Percentiles rank a stretch among this genome's conserved stretches.
These are phyloP conservation scores for Craterostigma plantagineum DNA, from an alignment of 257 asterid species.

Conservation along the genomic window DNA sequence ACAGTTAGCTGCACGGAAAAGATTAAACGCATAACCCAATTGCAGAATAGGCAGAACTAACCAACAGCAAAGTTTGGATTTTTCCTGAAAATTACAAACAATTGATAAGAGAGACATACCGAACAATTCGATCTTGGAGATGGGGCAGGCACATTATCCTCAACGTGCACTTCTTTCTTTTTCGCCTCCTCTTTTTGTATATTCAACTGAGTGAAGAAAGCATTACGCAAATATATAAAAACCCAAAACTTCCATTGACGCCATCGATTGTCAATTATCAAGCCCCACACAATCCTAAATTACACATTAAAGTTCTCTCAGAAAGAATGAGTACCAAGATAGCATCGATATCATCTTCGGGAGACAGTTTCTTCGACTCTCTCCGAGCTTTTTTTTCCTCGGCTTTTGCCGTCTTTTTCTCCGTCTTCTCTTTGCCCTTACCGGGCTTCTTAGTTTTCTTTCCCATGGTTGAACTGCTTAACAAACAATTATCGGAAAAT, in stretches of 20 bases:
- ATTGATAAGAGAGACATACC: slow-evolving; percentile 19
- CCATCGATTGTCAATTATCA: not conserved
- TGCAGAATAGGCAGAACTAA: not conserved
- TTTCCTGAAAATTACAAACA: slow-evolving; percentile 1
- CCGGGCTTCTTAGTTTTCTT: slow-evolving; percentile 88
- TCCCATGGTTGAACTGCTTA: slow-evolving; percentile 35
- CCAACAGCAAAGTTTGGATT: not conserved
- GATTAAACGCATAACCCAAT: not conserved
- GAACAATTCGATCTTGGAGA: slow-evolving; percentile 98
- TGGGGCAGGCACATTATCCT: slow-evolving; percentile 83
- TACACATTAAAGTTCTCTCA: not conserved
- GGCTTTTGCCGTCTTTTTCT: slow-evolving; percentile 69
- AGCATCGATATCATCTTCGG: slow-evolving; percentile 97
- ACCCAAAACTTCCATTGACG: not conserved
- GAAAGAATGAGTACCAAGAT: slow-evolving; percentile 36
- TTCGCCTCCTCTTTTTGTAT: slow-evolving; percentile 93
- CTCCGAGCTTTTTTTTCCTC: slow-evolving; percentile 72
- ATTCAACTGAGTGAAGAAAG: slow-evolving; percentile 21
- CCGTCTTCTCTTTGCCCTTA: slow-evolving; percentile 93
- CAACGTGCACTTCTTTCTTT: slow-evolving; percentile 86
- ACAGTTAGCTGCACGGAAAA: slow-evolving; percentile 42
- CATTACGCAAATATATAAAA: not conserved
- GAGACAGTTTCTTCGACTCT: slow-evolving; percentile 81
- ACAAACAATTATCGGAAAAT: too few relatives aligned
- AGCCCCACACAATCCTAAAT: not conserved